Base-by-base conservation (phyloP, 306 rosid genomes). In the Inga laurina region DNA sequence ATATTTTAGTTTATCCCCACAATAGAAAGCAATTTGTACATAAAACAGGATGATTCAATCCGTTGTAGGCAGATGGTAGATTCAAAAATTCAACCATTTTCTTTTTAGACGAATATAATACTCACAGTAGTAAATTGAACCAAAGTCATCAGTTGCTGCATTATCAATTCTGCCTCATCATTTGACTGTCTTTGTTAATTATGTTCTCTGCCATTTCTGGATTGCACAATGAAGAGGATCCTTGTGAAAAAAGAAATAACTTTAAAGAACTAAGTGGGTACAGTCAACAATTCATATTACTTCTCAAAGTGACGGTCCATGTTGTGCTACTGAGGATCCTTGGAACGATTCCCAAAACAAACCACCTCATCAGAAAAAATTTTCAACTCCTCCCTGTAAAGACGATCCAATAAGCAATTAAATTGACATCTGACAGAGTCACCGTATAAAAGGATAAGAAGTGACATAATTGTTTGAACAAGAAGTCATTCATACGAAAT, bases 301-400 rank as follows among this genome's bases (percentile, higher is more conserved):
- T 94, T 94, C 86, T 92, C 90, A 84, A 94, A 94, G 88, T 94
- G 92, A 66, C 98, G 93, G 59, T 89, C 91, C 89, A 94, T 89
- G 88, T 92, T 87, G 89, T 92, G 98, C 98, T 97, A 94, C 77
- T 94, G 98, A 85, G 94, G 90, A 86, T 94, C 93, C 86, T 90
- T 94, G 44, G 93, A 89, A 62, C 88, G 94, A 79, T 94, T 94
- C 83, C 98, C 98, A 82, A 94, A 94, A 9, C 98, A 94, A 82
- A 92, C 86, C 78, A 93, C 98, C 85, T 93, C 98, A 72, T 90
- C 90, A 24, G 94, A 84, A 84, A 93, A 93, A 61, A 93, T 69
- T 71, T 88, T 91, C 85, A 92, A 82, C 79, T 90, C 97, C 81
- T 89, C 90, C 86, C 98, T 93, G 82, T 66, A 81, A 85, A 77